Percentiles rank a stretch among this genome's conserved stretches.
Evolutionary conservation across 352 stramenopile species (phyloP).

Genomic region (Phytophthora nicotianae): DNA sequence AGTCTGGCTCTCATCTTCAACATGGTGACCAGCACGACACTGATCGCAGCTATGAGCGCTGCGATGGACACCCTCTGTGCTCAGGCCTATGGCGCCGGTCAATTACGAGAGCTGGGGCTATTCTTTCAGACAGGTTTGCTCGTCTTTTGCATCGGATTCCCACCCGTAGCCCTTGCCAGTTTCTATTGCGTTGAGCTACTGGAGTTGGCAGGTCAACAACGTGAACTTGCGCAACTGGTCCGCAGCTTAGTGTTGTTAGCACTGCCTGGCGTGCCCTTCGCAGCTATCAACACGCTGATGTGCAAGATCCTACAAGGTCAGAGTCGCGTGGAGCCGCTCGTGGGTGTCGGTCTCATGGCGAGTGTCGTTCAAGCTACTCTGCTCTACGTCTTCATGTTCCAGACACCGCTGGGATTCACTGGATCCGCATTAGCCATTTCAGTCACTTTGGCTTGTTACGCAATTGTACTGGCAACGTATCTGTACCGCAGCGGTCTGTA

Average conservation of each 20-base stretch:
- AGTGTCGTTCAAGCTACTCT: constrained; percentile 81
- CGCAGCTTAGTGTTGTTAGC: constrained; percentile 70
- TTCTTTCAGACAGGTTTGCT: constrained; percentile 87
- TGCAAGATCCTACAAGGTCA: constrained; percentile 87
- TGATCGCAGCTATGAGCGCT: constrained; percentile 82
- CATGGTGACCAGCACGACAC: constrained; percentile 83
- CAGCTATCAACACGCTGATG: constrained; percentile 71
- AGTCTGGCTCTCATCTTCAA: constrained; percentile 80
- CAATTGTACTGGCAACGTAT: constrained; percentile 67
- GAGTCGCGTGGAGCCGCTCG: constrained; percentile 85
- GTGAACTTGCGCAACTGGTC: constrained; percentile 69
- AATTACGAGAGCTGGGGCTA: constrained; percentile 83
- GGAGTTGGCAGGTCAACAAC: constrained; percentile 68
- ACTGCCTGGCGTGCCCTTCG: constrained; percentile 83
- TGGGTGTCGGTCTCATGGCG: constrained; percentile 74
- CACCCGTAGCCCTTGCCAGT: constrained; percentile 63
- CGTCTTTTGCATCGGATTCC: constrained; percentile 68
- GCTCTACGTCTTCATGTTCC: constrained; percentile 90
- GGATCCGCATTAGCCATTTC: constrained; percentile 78
- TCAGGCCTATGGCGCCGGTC: constrained; percentile 84
- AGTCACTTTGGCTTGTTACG: constrained; percentile 59
- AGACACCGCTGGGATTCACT: constrained; percentile 71
- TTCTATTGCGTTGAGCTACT: constrained; percentile 84
- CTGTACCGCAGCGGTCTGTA: constrained; percentile 72
- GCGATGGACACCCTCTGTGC: constrained; percentile 91